Base-by-base conservation (phyloP, 257 asterid genomes). In the Solanum peruvianum region DNA sequence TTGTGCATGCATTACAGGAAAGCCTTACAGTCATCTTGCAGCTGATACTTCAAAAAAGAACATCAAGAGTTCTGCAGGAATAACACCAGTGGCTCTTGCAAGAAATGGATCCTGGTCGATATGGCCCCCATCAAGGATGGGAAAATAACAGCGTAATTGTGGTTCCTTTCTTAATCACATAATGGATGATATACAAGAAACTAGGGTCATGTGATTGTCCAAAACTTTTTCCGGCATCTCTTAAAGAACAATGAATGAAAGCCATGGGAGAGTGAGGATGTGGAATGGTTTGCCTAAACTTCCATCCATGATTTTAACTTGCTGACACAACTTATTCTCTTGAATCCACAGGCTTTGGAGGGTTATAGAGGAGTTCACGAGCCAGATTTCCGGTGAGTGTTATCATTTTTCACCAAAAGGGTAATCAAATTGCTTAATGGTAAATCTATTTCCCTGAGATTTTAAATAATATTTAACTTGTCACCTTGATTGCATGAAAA, bases 121-220 rank as follows among this genome's bases (percentile, higher is more conserved):
- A 95, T 95, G 98, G 98, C 89, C 96, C 89, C 90, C 99, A 91
- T 91, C 99, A 93, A 92, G 98, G 99, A 95, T 97, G 99, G 99
- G 99, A 97, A 91, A 94, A 96, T 97, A 94, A 96, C 99, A 97
- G 99, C 96, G 99, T 97, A 97, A 97, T 97, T 97, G 99, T 96
- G 99, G 99, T 96, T 97, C 94, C 93, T 95, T 97, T 97, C 91
- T 96, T 96, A 95, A 93, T 96, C 97, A 94, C 98, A 92, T 94
- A 92, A 95, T 96, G 98, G 99, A 90, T 97, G 98, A 93, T 94
- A 91, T 90, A 77, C 98, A 88, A 93, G 97, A 94, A 92, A 91
- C 90, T 94, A 94, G 96, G 96, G 90, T 93, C 98, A 87, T 93
- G 98, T 93, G 97, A 92, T 89, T 93, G 92, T 95, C 95, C 94